phyloP scores from a whole-genome alignment of 202 grass and related monocot species.

The Panicum virgatum region DNA sequence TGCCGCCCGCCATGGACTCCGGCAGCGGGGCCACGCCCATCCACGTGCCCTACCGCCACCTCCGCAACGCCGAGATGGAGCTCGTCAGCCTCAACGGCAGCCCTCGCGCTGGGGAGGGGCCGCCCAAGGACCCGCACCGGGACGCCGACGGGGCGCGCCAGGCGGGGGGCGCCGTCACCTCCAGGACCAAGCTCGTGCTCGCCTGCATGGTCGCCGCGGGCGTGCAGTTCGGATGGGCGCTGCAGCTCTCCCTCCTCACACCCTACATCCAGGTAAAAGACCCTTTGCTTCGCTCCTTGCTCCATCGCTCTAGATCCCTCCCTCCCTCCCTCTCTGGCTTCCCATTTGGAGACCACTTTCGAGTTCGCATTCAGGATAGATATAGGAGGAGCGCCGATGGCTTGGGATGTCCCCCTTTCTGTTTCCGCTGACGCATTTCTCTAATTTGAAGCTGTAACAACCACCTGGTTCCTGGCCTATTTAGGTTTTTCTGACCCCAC shows the following conservation, averaged over 20 bases:
- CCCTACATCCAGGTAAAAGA: constrained; percentile 85
- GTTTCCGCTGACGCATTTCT: background rate
- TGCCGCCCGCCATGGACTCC: constrained; percentile 54
- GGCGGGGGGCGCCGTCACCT: background rate
- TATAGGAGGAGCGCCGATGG: background rate
- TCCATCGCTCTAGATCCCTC: background rate
- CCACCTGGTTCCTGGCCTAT: background rate
- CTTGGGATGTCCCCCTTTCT: background rate
- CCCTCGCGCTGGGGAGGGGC: constrained; percentile 21
- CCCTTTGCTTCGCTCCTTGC: no score
- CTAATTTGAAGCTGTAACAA: background rate
- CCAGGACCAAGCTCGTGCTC: constrained; percentile 64
- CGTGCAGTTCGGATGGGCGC: constrained; percentile 97
- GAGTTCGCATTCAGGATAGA: background rate
- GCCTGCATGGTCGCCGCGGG: constrained; percentile 94
- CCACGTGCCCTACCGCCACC: constrained; percentile 78
- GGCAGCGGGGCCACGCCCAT: constrained; percentile 42
- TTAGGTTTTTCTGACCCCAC: background rate
- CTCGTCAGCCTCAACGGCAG: constrained; percentile 61
- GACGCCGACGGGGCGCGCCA: background rate
- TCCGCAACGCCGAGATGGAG: constrained; percentile 80
- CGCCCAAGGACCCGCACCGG: constrained; percentile 8
- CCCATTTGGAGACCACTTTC: background rate
- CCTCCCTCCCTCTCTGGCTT: background rate
- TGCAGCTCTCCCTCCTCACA: constrained; percentile 95